Evolutionary conservation across 2,329 filamentous ascomycete genomes (phyloP), one percentile per base, ranked within the genome.

Genomic region (Colletotrichum gigasporum): DNA sequence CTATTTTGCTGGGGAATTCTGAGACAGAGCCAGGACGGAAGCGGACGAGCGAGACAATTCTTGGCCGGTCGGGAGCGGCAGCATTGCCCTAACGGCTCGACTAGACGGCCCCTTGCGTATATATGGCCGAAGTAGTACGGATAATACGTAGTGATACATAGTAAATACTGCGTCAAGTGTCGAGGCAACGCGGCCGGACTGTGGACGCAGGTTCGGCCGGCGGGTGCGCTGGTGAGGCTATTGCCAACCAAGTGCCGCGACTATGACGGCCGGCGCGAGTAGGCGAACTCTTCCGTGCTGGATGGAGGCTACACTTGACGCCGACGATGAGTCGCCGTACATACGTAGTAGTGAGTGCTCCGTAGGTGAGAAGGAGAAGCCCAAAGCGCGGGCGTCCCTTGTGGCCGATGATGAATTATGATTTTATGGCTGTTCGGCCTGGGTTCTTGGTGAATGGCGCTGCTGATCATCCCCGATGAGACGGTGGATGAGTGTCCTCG

Each of bases 11-110:
- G 51, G 26, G 51, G 63, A 63, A 65, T 37, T 57, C 58, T 57
- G 63, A 65, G 63, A 65, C 63, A 65, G 35, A 34, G 35, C 42
- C 50, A 63, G 58, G 30, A 63, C 50, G 14, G 58, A 61, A 63
- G 37, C 50, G 52, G 57, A 57, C 16, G 53, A 51, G 28, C 44
- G 18, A 65, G 42, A 63, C 50, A 42, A n/a, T 32, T 26, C 35
- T 39, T 39, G 16, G 42, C 42, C 50, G 30, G 44, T 37, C 51
- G 24, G 44, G n/a, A n/a, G n/a, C n/a, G n/a, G n/a, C n/a, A 35
- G 24, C 24, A 39, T n/a, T 54, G 56, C 18, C 18, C 34, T 51
- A 65, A 53, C 50, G 35, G 48, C 42, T 37, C 30, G 24, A 48
- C n/a, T n/a, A n/a, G n/a, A n/a, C n/a, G 35, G 16, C 11, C 37